Base-by-base conservation (phyloP, 2,329 filamentous ascomycete genomes). In the Penicillium sp. region DNA sequence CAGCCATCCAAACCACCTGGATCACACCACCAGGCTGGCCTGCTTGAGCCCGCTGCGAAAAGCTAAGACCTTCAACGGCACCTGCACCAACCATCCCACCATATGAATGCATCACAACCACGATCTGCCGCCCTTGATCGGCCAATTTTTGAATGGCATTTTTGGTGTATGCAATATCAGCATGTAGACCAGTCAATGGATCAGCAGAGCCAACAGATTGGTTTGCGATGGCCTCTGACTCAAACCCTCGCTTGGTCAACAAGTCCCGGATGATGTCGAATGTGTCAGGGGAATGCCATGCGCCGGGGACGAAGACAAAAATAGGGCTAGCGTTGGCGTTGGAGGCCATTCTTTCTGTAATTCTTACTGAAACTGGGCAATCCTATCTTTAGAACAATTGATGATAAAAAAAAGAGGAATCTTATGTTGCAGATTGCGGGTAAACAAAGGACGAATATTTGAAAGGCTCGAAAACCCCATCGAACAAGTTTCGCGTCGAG, bases 221-320 rank as follows among this genome's bases (percentile, higher is more conserved):
- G 11, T 60, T 64, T 1, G 56, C 52, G 13, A 74, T 62, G 5
- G 66, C 69, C 50, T 64, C 63, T 1, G 65, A 67, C 10, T 62
- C 46, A 56, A 70, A 75, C 3, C 69, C 73, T 3, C 62, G 59
- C 3, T 44, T 43, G 5, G 63, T 52, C 18, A 77, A 67, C 7
- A 61, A 56, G 13, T 64, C 52, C 1, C 66, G 65, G 3, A 75
- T 55, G 1, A 52, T 47, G 23, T 71, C 59, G 50, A 71, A 77
- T 44, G 61, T 60, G 33, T 61, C 61, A 2, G 74, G 64, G 1
- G 56, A 49, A 51, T 78, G 75, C 72, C 73, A 77, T 11, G 73
- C 74, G 7, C 75, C 76, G 0, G 74, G 73, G 9, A 71, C 69
- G 40, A 77, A 69, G 5, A 78, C 60, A 19, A 77, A 62, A 11